phyloP scores from a whole-genome alignment of 768 basidiomycete genomes.

The Termitomyces sp. region DNA sequence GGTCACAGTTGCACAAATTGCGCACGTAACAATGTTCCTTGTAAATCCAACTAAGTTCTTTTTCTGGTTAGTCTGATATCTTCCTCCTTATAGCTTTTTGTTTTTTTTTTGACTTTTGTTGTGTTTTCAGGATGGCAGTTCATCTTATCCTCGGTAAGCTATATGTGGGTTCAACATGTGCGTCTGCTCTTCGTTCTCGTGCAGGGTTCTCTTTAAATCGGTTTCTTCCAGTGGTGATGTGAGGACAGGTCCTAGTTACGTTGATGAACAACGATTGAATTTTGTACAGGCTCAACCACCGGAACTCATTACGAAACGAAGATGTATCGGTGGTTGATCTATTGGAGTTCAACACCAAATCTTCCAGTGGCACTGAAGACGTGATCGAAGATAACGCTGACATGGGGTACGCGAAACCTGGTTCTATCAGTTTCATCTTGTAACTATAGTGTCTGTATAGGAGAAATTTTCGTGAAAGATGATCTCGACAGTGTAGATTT shows the following conservation, averaged over 20 bases:
- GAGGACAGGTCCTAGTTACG: not conserved
- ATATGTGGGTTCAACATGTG: conserved; percentile 11
- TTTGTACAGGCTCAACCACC: not conserved
- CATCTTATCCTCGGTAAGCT: conserved; percentile 7
- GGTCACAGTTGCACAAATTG: conserved; percentile 5
- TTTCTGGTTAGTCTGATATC: not conserved
- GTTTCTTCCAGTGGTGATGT: not conserved
- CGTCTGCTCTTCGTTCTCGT: not conserved
- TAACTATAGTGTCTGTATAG: not conserved
- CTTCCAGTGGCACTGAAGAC: not conserved
- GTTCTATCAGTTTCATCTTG: not conserved
- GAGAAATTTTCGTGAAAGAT: not conserved
- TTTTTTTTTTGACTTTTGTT: not conserved
- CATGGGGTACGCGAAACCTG: not conserved
- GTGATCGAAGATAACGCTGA: not conserved
- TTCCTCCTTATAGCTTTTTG: not conserved
- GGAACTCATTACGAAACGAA: not conserved
- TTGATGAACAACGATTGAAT: not conserved
- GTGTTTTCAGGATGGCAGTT: conserved; percentile 1
- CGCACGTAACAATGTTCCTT: conserved; percentile 9
- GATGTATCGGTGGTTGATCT: not conserved
- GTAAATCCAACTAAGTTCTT: not conserved
- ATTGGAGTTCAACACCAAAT: not conserved
- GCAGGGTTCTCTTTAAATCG: not conserved
- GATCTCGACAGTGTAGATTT: no score